Evolutionary conservation across 805 yeast species (phyloP), one percentile per base, ranked within the genome.

Genomic region (Yamadazyma laniorum): DNA sequence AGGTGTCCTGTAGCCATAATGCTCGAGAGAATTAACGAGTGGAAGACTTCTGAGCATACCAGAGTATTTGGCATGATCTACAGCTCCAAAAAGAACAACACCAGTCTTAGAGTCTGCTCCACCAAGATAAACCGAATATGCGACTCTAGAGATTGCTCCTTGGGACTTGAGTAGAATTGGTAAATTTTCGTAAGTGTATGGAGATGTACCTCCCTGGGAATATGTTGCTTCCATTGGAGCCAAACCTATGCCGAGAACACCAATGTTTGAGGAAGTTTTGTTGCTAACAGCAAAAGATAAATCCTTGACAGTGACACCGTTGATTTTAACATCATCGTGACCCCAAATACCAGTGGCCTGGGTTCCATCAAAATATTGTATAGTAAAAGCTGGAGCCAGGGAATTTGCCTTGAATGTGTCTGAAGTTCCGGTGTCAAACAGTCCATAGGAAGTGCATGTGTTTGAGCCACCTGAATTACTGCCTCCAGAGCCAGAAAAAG

Each of bases 241-340:
- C 35, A 84, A 67, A 8, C 93, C 91, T 45, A 85, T 77, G 18
- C 90, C 89, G 29, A 85, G 59, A 18, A 86, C 91, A 39, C 95
- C 91, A 42, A 73, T 62, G 6, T 77, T 58, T 3, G 90, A 79
- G 44, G 79, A 77, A 2, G 87, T 75, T 25, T 59, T 57, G 52
- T 78, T 77, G 3, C 85, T 95, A 17, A 88, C 78, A 1, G 95
- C 96, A 57, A 89, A 74, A 4, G 87, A 77, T 21, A 84, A 61
- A 39, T 67, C 63, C 0, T 65, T 44, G 9, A 85, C 63, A 3
- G 67, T 58, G 11, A 70, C 58, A 34, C 68, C 75, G 32, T 80
- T 78, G 37, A 85, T 50, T 2, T 49, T 43, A 4, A 89, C 68
- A 27, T 65, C 62, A 51, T 89, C 96, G 31, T 67, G 60, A 14